Percentiles rank a stretch among this genome's conserved stretches.
These are phyloP conservation scores for Manihot esculenta DNA, from an alignment of 441 rosid genomes.

Conservation along the genomic window DNA sequence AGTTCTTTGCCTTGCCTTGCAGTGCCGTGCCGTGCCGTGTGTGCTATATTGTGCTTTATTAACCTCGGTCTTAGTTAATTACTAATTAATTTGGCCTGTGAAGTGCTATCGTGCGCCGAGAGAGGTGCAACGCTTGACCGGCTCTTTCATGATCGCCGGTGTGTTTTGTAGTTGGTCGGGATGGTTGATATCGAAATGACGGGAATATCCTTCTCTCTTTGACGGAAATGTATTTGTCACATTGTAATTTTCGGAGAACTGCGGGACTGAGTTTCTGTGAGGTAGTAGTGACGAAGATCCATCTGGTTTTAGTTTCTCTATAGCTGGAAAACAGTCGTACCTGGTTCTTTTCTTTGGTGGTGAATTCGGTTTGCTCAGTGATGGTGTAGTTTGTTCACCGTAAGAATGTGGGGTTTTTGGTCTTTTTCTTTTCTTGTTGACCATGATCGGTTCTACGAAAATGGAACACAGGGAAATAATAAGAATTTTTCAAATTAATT, in stretches of 20 bases:
- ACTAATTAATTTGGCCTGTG: not conserved
- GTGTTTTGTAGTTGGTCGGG: not conserved
- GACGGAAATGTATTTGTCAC: not conserved
- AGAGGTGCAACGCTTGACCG: conserved; percentile 8
- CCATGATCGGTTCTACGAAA: conserved; percentile 17
- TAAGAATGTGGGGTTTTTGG: not conserved
- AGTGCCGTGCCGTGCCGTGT: conserved; percentile 12
- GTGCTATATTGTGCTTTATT: not conserved
- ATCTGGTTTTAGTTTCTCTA: conserved; percentile 13
- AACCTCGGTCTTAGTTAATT: not conserved
- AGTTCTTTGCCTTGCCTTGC: no score
- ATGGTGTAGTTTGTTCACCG: conserved; percentile 28
- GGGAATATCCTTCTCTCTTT: conserved; percentile 16
- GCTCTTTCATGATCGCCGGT: conserved; percentile 18
- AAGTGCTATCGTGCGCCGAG: conserved; percentile 8
- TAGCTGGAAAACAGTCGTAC: conserved; percentile 19
- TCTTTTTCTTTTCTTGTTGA: not conserved
- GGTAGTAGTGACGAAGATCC: not conserved
- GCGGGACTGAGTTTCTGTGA: conserved; percentile 15
- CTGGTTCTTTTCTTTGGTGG: not conserved
- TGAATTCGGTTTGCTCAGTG: conserved; percentile 7
- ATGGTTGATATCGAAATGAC: conserved; percentile 17
- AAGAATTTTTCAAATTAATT: no score
- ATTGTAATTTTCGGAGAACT: not conserved
- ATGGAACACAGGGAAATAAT: not conserved